Evolutionary conservation across 805 yeast species (phyloP).

Genomic region (Starmerella floris): DNA sequence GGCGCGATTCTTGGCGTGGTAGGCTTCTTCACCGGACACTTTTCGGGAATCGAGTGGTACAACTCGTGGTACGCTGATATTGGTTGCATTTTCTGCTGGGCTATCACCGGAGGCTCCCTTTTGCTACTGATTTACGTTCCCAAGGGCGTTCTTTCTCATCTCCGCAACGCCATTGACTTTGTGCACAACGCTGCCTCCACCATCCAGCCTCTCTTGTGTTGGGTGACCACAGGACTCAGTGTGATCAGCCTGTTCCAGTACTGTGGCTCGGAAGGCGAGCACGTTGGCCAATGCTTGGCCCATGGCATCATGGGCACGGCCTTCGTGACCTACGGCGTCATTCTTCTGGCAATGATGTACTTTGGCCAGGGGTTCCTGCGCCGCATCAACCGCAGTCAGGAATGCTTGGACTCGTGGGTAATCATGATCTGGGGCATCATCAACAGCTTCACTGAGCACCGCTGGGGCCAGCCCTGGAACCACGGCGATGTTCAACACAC

Average conservation of each 20-base stretch:
- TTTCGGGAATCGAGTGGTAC: conserved; percentile 27
- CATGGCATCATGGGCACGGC: conserved; percentile 96
- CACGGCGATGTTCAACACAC: conserved; percentile 94
- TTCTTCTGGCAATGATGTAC: conserved; percentile 51
- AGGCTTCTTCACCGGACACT: conserved; percentile 32
- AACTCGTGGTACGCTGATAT: conserved; percentile 27
- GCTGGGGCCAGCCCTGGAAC: conserved; percentile 91
- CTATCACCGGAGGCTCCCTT: conserved; percentile 28
- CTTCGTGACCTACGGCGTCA: conserved; percentile 65
- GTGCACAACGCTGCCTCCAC: conserved; percentile 26
- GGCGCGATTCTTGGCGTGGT: conserved; percentile 28
- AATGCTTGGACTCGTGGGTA: conserved; percentile 65
- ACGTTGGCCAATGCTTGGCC: conserved; percentile 90
- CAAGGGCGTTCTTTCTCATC: conserved; percentile 26
- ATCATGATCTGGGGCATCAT: conserved; percentile 87
- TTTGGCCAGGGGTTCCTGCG: conserved; percentile 49
- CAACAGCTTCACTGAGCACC: conserved; percentile 89
- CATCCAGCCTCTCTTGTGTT: conserved; percentile 40
- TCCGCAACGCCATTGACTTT: conserved; percentile 24
- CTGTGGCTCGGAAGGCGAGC: conserved; percentile 50
- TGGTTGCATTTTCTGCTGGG: conserved; percentile 25
- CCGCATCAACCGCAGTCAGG: conserved; percentile 49
- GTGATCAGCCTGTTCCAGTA: conserved; percentile 77
- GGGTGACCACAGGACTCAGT: conserved; percentile 70
- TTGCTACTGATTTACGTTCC: conserved; percentile 29